These are phyloP conservation scores for Scenedesmus sp. DNA, from an alignment of 163 green algal genomes.

Conservation along the genomic window DNA sequence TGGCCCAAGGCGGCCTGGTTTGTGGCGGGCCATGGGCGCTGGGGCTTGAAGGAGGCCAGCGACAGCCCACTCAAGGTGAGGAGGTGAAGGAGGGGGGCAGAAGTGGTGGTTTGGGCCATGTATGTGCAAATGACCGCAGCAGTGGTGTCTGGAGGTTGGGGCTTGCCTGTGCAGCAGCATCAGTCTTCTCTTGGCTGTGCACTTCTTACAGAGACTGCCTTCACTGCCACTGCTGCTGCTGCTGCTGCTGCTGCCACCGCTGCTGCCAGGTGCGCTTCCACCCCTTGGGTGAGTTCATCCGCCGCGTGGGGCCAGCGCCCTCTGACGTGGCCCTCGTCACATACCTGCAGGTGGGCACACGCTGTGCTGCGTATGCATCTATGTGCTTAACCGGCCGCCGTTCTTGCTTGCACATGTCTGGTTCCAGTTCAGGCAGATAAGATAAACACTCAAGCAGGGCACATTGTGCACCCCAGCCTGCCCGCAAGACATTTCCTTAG, in stretches of 20 bases:
- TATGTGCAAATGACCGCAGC: too few relatives aligned
- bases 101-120: background rate
- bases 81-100: too few relatives aligned
- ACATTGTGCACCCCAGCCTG: too few relatives aligned
- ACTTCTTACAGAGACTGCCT: background rate
- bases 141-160: background rate
- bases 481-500: too few relatives aligned
- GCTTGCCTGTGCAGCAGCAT: background rate
- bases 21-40: constrained; percentile 53
- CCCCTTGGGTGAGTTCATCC: constrained; percentile 78
- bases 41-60: constrained; percentile 63
- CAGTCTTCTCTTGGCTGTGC: background rate
- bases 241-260: background rate
- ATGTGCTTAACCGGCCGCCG: too few relatives aligned
- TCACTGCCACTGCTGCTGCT: background rate
- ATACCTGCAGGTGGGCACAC: constrained; percentile 64
- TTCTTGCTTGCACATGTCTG: too few relatives aligned
- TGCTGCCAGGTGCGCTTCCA: constrained; percentile 58
- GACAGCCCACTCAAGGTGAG: constrained; percentile 71
- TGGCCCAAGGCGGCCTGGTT: constrained; percentile 79
- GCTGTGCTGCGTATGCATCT: background rate
- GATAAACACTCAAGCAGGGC: too few relatives aligned
- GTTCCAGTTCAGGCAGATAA: too few relatives aligned
- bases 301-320: constrained; percentile 52
- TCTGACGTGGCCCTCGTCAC: constrained; percentile 58